These are phyloP conservation scores for Puccinia coronata DNA, from an alignment of 1,284 basidiomycete species.

Conservation along the genomic window DNA sequence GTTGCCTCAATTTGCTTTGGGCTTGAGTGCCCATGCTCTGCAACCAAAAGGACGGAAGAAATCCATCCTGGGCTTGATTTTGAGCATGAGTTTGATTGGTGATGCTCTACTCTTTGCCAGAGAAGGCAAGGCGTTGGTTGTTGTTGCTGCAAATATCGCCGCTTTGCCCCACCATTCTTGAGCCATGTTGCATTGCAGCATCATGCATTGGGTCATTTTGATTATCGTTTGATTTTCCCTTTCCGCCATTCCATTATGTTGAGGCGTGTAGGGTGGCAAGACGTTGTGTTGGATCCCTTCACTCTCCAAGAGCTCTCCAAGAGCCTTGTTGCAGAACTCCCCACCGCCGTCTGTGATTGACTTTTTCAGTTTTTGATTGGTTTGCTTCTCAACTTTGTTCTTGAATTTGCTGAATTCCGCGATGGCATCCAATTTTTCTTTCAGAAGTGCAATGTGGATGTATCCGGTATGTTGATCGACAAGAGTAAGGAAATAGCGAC, in stretches of 20 bases:
- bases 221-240: not conserved
- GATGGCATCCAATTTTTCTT: not conserved
- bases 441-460: not conserved
- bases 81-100: too few species aligned
- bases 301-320: not conserved
- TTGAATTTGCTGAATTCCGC: not conserved
- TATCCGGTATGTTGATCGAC: not conserved
- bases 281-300: not conserved
- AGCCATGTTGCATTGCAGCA: not conserved
- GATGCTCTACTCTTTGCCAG: not conserved
- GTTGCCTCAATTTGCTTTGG: too few species aligned
- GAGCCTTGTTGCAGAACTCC: not conserved
- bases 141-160: not conserved
- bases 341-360: not conserved
- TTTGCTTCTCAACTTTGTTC: slow-evolving; percentile 14
- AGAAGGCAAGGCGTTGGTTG: not conserved
- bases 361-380: not conserved
- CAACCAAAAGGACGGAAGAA: too few species aligned
- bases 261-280: not conserved
- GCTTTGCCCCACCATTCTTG: not conserved
- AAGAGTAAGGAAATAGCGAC: too few species aligned
- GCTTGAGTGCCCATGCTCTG: too few species aligned
- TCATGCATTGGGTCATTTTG: not conserved
- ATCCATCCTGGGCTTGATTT: not conserved
- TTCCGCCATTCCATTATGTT: slow-evolving; percentile 10